These are phyloP conservation scores for Asterophora lycoperdoides DNA, from an alignment of 768 basidiomycete genomes.

Conservation along the genomic window DNA sequence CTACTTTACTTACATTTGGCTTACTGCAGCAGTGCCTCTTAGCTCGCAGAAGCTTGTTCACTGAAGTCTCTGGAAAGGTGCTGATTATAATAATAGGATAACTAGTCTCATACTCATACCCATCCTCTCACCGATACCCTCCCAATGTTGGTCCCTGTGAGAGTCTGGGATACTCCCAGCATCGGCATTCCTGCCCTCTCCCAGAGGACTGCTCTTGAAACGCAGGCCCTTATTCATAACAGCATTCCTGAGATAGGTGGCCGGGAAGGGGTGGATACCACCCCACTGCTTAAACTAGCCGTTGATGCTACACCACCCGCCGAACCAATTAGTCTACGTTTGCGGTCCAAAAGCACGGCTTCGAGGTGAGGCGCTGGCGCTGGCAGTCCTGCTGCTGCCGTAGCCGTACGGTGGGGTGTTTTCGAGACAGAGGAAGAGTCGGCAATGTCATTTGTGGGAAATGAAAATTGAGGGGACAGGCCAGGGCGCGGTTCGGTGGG, in stretches of 20 bases:
- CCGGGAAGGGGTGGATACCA: not conserved
- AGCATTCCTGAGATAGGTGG: slow-evolving; percentile 7
- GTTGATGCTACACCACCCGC: slow-evolving; percentile 10
- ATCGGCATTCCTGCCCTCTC: slow-evolving; percentile 34
- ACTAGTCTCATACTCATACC: too few species aligned
- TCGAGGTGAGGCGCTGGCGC: slow-evolving; percentile 58
- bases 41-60: too few species aligned
- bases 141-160: too few species aligned
- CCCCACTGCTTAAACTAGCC: slow-evolving; percentile 3
- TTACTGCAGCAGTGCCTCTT: too few species aligned
- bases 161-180: too few species aligned
- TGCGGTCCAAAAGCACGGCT: slow-evolving; percentile 63
- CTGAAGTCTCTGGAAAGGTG: too few species aligned
- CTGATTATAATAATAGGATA: too few species aligned
- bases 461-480: not conserved
- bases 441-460: not conserved
- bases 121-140: too few species aligned
- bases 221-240: slow-evolving; percentile 42
- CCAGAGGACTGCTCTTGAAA: slow-evolving; percentile 75
- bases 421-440: not conserved
- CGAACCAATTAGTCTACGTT: slow-evolving; percentile 40
- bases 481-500: not conserved
- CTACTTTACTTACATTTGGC: too few species aligned
- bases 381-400: slow-evolving; percentile 39
- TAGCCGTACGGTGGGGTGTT: slow-evolving; percentile 6